These are phyloP conservation scores for Hypomontagnella monticulosa DNA, from an alignment of 495 filamentous ascomycete genomes.

Conservation along the genomic window DNA sequence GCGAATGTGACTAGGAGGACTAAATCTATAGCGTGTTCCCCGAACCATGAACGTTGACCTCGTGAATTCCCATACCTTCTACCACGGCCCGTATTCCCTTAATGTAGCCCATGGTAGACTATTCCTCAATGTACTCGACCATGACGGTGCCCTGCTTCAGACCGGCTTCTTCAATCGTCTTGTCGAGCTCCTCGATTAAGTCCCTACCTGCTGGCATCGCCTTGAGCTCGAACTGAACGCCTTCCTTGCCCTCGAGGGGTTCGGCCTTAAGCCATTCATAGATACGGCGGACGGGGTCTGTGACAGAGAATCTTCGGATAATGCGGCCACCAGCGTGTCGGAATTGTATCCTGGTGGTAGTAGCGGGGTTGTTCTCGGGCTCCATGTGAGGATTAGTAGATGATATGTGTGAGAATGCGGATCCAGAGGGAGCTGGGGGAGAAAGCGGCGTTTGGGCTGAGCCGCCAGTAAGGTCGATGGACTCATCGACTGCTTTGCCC, in stretches of 20 bases:
- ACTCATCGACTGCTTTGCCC: conserved; percentile 58
- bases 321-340: conserved; percentile 80
- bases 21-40: conserved; percentile 15
- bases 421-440: conserved; percentile 38
- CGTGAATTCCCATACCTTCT: conserved; percentile 2
- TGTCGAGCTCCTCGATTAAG: conserved; percentile 75
- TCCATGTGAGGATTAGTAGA: conserved; percentile 78
- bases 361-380: conserved; percentile 71
- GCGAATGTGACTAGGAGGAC: conserved; percentile 1
- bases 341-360: conserved; percentile 90
- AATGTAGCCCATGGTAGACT: not conserved
- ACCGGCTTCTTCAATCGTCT: conserved; percentile 82
- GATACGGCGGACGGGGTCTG: conserved; percentile 82
- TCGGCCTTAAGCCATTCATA: conserved; percentile 98
- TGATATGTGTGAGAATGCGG: conserved; percentile 73
- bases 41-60: conserved; percentile 15
- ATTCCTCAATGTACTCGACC: conserved; percentile 85
- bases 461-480: conserved; percentile 25
- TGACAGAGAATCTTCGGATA: conserved; percentile 81
- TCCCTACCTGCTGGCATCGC: conserved; percentile 75
- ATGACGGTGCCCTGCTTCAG: conserved; percentile 91
- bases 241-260: conserved; percentile 77
- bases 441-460: conserved; percentile 20
- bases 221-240: conserved; percentile 83
- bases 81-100: conserved; percentile 1